These are phyloP conservation scores for Claviceps arundinis DNA, from an alignment of 2,329 filamentous ascomycete species.

Conservation along the genomic window DNA sequence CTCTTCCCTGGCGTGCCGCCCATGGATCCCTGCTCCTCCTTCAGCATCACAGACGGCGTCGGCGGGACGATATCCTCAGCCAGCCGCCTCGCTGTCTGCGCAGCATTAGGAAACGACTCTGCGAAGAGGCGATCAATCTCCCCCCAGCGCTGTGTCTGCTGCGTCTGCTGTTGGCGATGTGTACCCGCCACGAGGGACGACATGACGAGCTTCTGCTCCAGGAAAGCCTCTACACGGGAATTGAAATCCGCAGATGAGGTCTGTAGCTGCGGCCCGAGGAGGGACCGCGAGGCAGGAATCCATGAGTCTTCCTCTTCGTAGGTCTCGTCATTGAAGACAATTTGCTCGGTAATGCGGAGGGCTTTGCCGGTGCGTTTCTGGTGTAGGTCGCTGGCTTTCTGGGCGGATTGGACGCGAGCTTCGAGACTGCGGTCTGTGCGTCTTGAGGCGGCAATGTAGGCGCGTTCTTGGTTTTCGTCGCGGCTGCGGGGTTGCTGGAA, in stretches of 20 bases:
- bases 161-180: not conserved
- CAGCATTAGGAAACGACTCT: slow-evolving; percentile 1
- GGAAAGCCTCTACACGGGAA: not conserved
- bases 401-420: slow-evolving; percentile 75
- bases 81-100: not conserved
- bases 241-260: not conserved
- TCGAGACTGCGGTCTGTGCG: slow-evolving; percentile 78
- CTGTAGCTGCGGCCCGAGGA: not conserved
- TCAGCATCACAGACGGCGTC: not conserved
- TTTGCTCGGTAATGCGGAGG: slow-evolving; percentile 70
- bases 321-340: slow-evolving; percentile 85
- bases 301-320: slow-evolving; percentile 77
- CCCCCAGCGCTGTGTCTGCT: not conserved
- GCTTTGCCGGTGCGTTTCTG: slow-evolving; percentile 73
- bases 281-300: not conserved
- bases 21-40: not conserved
- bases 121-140: slow-evolving; percentile 1
- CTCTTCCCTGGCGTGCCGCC: not conserved
- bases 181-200: not conserved
- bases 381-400: slow-evolving; percentile 81
- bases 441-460: slow-evolving; percentile 83
- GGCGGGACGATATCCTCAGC: not conserved
- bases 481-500: not conserved
- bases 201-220: slow-evolving; percentile 2
- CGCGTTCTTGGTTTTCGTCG: slow-evolving; percentile 73